Evolutionary conservation across 225 moss, liverwort and hornwort genomes (phyloP).

Genomic region (Antitrichia curtipendula): DNA sequence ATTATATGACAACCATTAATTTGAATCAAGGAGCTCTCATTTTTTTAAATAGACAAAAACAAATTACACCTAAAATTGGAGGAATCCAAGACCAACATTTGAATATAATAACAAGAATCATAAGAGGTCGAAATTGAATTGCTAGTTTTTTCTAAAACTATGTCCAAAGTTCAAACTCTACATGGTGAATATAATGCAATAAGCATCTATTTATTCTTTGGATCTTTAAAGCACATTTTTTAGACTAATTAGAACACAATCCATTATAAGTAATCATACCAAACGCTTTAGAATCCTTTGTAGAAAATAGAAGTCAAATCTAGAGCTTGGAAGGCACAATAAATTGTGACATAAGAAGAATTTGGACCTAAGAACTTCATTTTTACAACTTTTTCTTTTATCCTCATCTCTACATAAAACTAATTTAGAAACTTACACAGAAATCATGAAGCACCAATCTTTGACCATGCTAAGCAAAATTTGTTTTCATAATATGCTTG

Average conservation of each 20-base stretch:
- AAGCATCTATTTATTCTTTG: background rate
- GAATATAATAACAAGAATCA: accelerated
- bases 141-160: background rate
- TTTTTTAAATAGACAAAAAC: background rate
- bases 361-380: background rate
- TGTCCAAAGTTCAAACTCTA: background rate
- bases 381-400: background rate
- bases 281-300: background rate
- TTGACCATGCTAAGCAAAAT: background rate
- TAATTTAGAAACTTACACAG: background rate
- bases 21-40: accelerated
- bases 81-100: background rate
- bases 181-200: accelerated
- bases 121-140: background rate
- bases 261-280: background rate
- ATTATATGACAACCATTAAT: background rate
- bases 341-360: background rate
- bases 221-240: background rate
- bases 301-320: background rate
- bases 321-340: background rate
- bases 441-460: background rate
- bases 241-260: background rate
- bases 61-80: background rate
- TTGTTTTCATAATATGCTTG: background rate
- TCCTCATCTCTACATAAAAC: background rate